Conservation (phyloP, 805 yeast genomes). For the Kurtzmaniella fragi region DNA sequence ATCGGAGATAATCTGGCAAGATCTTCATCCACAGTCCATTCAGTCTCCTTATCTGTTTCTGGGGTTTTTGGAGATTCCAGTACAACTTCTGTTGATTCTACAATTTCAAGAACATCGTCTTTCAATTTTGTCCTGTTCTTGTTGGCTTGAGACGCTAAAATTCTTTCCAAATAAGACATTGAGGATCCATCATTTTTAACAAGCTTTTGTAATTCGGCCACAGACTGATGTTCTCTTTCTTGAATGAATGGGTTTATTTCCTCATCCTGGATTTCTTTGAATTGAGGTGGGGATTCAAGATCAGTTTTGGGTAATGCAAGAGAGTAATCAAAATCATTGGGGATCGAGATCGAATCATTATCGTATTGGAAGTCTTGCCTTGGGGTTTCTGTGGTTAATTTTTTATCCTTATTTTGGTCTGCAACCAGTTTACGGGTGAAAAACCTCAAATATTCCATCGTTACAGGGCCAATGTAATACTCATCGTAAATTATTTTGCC, state of each 20-base stretch:
- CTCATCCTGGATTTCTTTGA: constrained; percentile 5
- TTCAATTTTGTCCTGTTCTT: constrained; percentile 4
- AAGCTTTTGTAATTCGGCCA: background rate
- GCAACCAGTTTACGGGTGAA: constrained; percentile 26
- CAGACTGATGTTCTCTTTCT: background rate
- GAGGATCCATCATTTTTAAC: background rate
- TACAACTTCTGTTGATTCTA: background rate
- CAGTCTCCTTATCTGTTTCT: background rate
- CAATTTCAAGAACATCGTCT: constrained; percentile 1
- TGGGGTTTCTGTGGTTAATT: constrained; percentile 1
- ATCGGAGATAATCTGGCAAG: too few relatives aligned
- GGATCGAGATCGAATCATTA: constrained; percentile 8
- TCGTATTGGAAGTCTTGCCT: constrained; percentile 2
- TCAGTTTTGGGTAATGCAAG: constrained; percentile 22
- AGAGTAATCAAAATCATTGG: constrained; percentile 20
- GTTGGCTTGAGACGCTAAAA: constrained; percentile 17
- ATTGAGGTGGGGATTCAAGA: constrained; percentile 10
- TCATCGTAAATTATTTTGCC: constrained; percentile 24
- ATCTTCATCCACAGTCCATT: too few relatives aligned
- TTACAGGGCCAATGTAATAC: constrained; percentile 30
- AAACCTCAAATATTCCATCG: constrained; percentile 31
- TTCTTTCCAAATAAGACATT: constrained; percentile 26
- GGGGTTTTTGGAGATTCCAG: background rate
- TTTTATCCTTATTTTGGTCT: constrained; percentile 8
- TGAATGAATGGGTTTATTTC: constrained; percentile 7